Evolutionary conservation across 2,329 filamentous ascomycete species (phyloP).

Genomic region (Phaeosphaeriaceae sp.): DNA sequence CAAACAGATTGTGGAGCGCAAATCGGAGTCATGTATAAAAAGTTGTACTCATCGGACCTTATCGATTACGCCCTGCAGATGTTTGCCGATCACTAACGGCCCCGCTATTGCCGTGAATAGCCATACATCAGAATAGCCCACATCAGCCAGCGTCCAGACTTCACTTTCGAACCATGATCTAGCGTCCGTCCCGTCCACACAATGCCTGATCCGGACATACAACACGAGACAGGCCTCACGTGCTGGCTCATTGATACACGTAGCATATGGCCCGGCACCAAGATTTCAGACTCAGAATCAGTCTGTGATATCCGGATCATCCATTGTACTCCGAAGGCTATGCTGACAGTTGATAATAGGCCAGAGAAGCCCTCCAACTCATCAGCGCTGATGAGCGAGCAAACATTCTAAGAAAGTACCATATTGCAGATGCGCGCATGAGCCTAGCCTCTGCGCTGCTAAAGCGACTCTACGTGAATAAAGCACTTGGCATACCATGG

Average conservation of each 20-base stretch:
- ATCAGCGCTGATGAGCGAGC: conserved; percentile 61
- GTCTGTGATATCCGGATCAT: conserved; percentile 7
- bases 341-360: conserved; percentile 35
- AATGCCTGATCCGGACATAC: conserved; percentile 20
- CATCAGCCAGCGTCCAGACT: conserved; percentile 5
- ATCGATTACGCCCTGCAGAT: conserved; percentile 17
- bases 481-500: conserved; percentile 67
- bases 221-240: conserved; percentile 36
- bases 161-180: not conserved
- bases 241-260: conserved; percentile 60
- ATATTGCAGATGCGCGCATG: conserved; percentile 76
- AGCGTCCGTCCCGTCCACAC: conserved; percentile 3
- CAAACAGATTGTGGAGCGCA: not conserved
- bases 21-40: conserved; percentile 4
- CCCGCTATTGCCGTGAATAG: conserved; percentile 25
- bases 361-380: conserved; percentile 50
- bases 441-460: conserved; percentile 73
- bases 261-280: conserved; percentile 54
- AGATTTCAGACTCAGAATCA: conserved; percentile 42
- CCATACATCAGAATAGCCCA: not conserved
- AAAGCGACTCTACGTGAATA: conserved; percentile 72
- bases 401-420: conserved; percentile 66
- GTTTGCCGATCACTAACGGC: not conserved
- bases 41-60: conserved; percentile 3
- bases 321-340: not conserved